Base-by-base conservation (phyloP, 2,329 filamentous ascomycete species). In the Curvularia verruculosa region DNA sequence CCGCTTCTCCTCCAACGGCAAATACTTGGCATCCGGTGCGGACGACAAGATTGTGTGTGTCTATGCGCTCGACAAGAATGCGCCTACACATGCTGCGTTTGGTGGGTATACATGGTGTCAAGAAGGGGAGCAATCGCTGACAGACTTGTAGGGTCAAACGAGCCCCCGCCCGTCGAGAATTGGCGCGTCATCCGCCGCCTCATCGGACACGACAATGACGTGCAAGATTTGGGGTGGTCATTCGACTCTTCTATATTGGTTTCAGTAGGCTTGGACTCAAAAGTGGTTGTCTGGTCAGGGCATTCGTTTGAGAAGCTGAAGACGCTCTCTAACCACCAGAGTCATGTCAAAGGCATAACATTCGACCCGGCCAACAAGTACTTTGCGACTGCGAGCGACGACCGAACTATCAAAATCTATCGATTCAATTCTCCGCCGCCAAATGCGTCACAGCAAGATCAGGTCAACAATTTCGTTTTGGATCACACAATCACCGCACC, bases 41-140 rank as follows among this genome's bases (percentile, higher is more conserved):
- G 95, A 99, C 78, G 95, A 99, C 81, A 97, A 97, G 82, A 94
- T 99, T 73, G 96, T 99, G 64, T 97, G 95, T 78, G 92, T 99
- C 65, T 99, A 99, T 78, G 89, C 91, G 61, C 85, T 97, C 52
- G 92, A 98, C 77, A 86, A 89, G 55, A 91, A 88, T 71, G 87
- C 91, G 23, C 90, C 93, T 3, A 83, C 90, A 26, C 85, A 90
- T 69, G 84, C 89, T 50, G 85, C 90, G 9, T 96, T 96, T 76
- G 92, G 92, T 86, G 87, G 66, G 82, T 76, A 52, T 41, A 52
- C 45, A 7, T 37, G 19, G 36, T 19, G 26, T 18, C 36, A 28
- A 9, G 45, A 39, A 13, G 43, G 29, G 34, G 50, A 53, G 49
- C 54, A 49, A 50, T 63, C 64, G 55, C 68, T 60, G 52, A 54